These are phyloP conservation scores for Dissoconium aciculare DNA, from an alignment of 2,329 filamentous ascomycete species.

Conservation along the genomic window DNA sequence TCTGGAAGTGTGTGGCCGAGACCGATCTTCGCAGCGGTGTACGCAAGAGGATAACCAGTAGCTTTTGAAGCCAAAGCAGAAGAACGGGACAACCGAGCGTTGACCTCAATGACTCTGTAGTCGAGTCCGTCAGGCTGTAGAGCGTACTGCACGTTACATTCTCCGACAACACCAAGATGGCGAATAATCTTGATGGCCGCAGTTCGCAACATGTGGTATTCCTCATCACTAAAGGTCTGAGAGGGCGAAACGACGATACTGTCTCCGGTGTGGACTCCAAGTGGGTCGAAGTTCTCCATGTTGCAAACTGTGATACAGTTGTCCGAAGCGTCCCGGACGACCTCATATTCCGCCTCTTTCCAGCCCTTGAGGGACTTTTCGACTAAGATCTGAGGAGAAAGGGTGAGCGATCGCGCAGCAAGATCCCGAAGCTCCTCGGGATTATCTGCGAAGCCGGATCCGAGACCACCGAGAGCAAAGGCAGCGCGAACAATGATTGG, in stretches of 20 bases:
- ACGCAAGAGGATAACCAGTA: conserved; percentile 91
- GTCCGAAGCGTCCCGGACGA: conserved; percentile 90
- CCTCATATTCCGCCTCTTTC: conserved; percentile 99
- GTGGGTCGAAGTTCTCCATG: conserved; percentile 97
- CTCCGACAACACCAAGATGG: conserved; percentile 90
- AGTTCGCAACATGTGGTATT: conserved; percentile 98
- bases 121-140: conserved; percentile 92
- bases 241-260: conserved; percentile 95
- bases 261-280: conserved; percentile 96
- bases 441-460: conserved; percentile 91
- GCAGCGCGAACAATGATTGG: conserved; percentile 96
- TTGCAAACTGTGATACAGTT: conserved; percentile 99
- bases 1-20: conserved; percentile 90
- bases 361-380: conserved; percentile 98
- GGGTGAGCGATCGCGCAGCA: conserved; percentile 78
- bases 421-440: conserved; percentile 86
- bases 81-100: conserved; percentile 92
- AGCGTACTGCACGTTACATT: conserved; percentile 97
- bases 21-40: conserved; percentile 96
- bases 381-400: conserved; percentile 90
- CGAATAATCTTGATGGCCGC: conserved; percentile 97
- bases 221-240: conserved; percentile 93
- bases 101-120: conserved; percentile 98
- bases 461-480: conserved; percentile 88
- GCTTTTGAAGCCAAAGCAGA: conserved; percentile 96